A percentile compares a stretch with the other conserved stretches of the same genome.
phyloP scores from a whole-genome alignment of 148 eudicot species.

The Euryodendron excelsum region DNA sequence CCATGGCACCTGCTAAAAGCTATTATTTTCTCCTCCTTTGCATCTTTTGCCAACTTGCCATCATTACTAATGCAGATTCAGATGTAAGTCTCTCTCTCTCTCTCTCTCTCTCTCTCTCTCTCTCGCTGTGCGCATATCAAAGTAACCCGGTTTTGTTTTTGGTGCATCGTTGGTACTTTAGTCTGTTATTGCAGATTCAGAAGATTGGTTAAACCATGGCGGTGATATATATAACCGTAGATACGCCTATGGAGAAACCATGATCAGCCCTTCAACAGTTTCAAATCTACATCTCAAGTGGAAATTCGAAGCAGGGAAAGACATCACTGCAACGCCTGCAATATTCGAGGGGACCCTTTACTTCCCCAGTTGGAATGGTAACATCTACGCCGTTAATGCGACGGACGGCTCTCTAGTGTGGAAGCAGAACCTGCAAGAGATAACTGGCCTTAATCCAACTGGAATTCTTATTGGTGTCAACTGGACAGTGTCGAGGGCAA shows the following conservation, averaged over 20 bases:
- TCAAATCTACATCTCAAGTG: slow-evolving; percentile 43
- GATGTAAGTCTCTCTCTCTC: not conserved
- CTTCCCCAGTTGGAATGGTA: slow-evolving; percentile 64
- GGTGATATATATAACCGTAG: slow-evolving; percentile 57
- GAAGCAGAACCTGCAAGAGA: slow-evolving; percentile 39
- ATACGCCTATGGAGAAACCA: slow-evolving; percentile 42
- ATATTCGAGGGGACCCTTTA: slow-evolving; percentile 37
- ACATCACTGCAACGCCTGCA: slow-evolving; percentile 61
- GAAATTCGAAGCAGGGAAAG: slow-evolving; percentile 44
- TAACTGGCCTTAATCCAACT: slow-evolving; percentile 41
- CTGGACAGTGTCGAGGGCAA: slow-evolving; percentile 36
- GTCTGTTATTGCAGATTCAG: too few relatives aligned
- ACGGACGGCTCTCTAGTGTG: slow-evolving; percentile 48
- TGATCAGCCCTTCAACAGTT: slow-evolving; percentile 45
- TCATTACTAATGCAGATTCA: not conserved
- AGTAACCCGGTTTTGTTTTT: not conserved
- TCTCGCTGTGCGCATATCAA: too few relatives aligned
- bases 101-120: not conserved
- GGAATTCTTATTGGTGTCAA: slow-evolving; percentile 13
- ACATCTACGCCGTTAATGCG: slow-evolving; percentile 47
- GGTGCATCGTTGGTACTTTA: too few relatives aligned
- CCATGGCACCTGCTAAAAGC: not conserved
- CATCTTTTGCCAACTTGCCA: not conserved
- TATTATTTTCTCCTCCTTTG: not conserved
- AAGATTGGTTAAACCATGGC: slow-evolving; percentile 64